Evolutionary conservation across 371 early-diverging fungal species (phyloP).

Genomic region (Mucor racemosus): DNA sequence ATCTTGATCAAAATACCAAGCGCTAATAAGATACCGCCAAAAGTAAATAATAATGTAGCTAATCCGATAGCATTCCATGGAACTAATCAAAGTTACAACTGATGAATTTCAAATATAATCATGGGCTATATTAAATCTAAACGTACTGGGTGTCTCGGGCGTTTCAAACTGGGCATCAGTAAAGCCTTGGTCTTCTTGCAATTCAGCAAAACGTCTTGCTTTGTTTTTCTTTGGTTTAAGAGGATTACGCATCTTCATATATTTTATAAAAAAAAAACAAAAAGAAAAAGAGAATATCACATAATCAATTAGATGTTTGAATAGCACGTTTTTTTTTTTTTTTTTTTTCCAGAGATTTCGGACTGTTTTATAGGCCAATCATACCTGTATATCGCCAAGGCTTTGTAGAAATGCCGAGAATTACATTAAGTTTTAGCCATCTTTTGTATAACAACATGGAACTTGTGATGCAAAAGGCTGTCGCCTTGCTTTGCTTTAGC

Average conservation of each 20-base stretch:
- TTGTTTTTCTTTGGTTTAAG: constrained; percentile 39
- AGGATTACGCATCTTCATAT: constrained; percentile 47
- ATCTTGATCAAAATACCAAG: constrained; percentile 64
- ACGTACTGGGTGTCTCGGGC: constrained; percentile 44
- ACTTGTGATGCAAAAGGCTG: too few species aligned
- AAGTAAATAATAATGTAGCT: constrained; percentile 52
- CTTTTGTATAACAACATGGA: too few species aligned
- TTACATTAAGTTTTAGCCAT: not conserved
- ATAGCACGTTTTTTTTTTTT: not conserved
- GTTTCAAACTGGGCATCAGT: constrained; percentile 56
- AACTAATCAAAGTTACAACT: constrained; percentile 33
- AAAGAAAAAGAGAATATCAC: not conserved
- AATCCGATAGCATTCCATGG: constrained; percentile 71
- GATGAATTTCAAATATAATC: too few species aligned
- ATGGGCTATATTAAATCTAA: too few species aligned
- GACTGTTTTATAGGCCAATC: not conserved
- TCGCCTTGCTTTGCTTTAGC: too few species aligned
- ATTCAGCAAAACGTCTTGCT: constrained; percentile 37
- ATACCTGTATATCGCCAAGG: not conserved
- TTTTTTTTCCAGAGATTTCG: not conserved
- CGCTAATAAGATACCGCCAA: constrained; percentile 57
- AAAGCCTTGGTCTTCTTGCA: constrained; percentile 58
- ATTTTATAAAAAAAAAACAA: not conserved
- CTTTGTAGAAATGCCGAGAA: not conserved
- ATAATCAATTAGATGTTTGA: not conserved